These are phyloP conservation scores for Secale cereale DNA, from an alignment of 176 grass and related monocot genomes.

Conservation along the genomic window DNA sequence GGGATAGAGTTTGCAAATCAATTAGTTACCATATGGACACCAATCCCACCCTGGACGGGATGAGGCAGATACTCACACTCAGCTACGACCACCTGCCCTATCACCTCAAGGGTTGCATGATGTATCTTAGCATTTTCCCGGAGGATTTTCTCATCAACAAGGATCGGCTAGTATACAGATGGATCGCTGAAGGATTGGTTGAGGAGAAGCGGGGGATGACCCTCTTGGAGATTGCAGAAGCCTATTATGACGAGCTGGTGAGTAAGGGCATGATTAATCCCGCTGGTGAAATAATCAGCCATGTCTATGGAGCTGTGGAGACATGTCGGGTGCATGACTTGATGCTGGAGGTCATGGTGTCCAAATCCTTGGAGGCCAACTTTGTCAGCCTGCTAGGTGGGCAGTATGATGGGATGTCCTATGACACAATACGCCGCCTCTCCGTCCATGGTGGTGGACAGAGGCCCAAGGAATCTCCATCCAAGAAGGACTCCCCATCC, in stretches of 20 bases:
- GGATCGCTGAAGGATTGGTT: conserved; percentile 8
- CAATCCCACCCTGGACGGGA: background rate
- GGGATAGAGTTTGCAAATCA: background rate
- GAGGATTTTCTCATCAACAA: too few species aligned
- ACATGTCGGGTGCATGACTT: background rate
- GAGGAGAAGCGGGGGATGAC: background rate
- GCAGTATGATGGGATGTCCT: background rate
- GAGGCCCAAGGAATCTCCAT: background rate
- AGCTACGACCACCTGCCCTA: too few species aligned
- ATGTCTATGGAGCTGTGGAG: background rate
- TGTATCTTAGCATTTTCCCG: too few species aligned
- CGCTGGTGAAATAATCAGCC: background rate
- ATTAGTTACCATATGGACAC: background rate
- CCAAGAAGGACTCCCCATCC: background rate
- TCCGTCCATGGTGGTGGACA: background rate
- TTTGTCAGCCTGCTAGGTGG: background rate
- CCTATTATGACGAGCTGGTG: background rate
- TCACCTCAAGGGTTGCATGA: too few species aligned
- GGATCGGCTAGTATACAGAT: background rate
- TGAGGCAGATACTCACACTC: too few species aligned
- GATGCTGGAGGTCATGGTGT: background rate
- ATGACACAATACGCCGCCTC: background rate
- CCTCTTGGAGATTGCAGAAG: background rate
- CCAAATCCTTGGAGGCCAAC: background rate
- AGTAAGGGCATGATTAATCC: background rate